Percentiles rank a stretch among this genome's conserved stretches.
Conservation (phyloP, 495 filamentous ascomycete species). For the Xylaria cubensis region DNA sequence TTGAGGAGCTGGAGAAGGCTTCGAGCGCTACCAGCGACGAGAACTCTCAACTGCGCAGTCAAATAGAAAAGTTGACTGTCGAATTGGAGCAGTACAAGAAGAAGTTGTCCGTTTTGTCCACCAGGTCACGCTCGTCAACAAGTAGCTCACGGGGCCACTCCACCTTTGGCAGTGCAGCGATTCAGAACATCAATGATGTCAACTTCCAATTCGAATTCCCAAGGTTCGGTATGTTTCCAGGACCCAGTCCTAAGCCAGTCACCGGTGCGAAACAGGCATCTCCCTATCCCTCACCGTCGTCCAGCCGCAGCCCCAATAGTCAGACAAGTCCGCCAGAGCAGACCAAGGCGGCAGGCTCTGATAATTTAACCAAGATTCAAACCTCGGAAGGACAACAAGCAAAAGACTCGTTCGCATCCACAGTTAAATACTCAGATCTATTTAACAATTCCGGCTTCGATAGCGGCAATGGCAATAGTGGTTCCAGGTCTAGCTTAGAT, state of each 20-base stretch:
- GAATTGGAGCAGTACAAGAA: conserved; percentile 92
- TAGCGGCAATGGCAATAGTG: conserved; percentile 45
- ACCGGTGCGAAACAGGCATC: conserved; percentile 48
- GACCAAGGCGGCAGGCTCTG: conserved; percentile 39
- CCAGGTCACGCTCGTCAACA: conserved; percentile 31
- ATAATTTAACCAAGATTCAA: conserved; percentile 37
- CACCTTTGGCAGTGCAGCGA: conserved; percentile 51
- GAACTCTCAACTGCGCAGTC: conserved; percentile 80
- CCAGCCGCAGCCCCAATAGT: conserved; percentile 34
- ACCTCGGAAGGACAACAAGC: conserved; percentile 40
- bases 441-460: conserved; percentile 43
- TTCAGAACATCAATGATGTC: conserved; percentile 73
- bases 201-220: conserved; percentile 95
- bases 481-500: conserved; percentile 67
- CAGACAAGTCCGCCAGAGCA: conserved; percentile 43
- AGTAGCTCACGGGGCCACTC: conserved; percentile 29
- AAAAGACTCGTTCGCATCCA: conserved; percentile 22
- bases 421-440: conserved; percentile 43
- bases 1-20: conserved; percentile 86
- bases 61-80: conserved; percentile 84
- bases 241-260: conserved; percentile 57
- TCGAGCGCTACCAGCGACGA: conserved; percentile 85
- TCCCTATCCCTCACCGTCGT: conserved; percentile 36
- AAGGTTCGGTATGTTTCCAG: conserved; percentile 80
- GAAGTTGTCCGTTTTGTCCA: conserved; percentile 68